A percentile compares a stretch with the other conserved stretches of the same genome.
Conservation (phyloP, 2,329 filamentous ascomycete species). For the Talaromyces sp. region DNA sequence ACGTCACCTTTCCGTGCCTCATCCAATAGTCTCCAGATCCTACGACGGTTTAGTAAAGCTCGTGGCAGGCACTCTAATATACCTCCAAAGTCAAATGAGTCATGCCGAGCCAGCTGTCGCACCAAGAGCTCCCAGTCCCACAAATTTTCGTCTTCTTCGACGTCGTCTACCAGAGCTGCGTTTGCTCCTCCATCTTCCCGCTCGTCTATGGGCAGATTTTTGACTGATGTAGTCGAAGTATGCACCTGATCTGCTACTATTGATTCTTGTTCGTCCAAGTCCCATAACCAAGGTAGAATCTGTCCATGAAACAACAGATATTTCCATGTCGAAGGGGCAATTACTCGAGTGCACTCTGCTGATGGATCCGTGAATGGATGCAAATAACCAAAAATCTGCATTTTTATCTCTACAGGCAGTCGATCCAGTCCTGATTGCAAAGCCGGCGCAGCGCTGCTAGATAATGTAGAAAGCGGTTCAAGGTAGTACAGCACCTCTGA, state of each 20-base stretch:
- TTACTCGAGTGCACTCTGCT: background rate
- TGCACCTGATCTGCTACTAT: background rate
- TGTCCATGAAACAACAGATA: background rate
- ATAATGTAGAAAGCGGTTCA: background rate
- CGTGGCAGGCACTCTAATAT: background rate
- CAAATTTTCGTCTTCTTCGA: background rate
- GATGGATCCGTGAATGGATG: constrained; percentile 1
- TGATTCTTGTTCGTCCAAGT: background rate
- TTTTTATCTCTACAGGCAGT: constrained; percentile 1
- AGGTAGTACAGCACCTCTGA: background rate
- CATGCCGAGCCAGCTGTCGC: background rate
- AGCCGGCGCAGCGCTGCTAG: background rate
- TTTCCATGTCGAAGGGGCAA: constrained; percentile 3
- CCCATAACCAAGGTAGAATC: constrained; percentile 10
- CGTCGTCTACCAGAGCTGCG: background rate
- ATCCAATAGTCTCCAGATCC: constrained; percentile 6
- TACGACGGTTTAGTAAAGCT: background rate
- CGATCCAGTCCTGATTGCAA: background rate
- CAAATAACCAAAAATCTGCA: background rate
- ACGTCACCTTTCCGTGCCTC: background rate
- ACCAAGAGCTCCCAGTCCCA: constrained; percentile 12
- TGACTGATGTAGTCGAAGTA: background rate
- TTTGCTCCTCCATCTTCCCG: background rate
- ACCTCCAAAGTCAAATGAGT: background rate
- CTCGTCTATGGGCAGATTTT: background rate